A percentile compares a stretch with the other conserved stretches of the same genome.
These are phyloP conservation scores for Aspergillus latus DNA, from an alignment of 2,329 filamentous ascomycete genomes.

Conservation along the genomic window DNA sequence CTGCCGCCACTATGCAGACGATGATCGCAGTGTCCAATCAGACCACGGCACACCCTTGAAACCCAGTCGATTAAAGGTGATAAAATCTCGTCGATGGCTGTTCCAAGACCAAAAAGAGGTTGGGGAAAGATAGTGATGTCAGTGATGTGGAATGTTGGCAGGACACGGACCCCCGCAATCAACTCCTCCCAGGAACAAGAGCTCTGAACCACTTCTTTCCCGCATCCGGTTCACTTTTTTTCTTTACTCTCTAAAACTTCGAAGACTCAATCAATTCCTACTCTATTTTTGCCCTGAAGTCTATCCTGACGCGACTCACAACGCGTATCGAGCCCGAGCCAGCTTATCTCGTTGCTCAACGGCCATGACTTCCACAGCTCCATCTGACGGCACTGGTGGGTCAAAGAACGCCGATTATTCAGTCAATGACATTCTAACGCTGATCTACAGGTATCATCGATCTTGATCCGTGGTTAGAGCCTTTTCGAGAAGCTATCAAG, in stretches of 20 bases:
- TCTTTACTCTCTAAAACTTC: neutral
- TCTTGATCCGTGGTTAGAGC: conserved; percentile 85
- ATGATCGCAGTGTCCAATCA: conserved; percentile 6
- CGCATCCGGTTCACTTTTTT: conserved; percentile 3
- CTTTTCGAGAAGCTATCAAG: conserved; percentile 76
- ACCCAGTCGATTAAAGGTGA: neutral
- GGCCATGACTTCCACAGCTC: conserved; percentile 23
- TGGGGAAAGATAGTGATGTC: conserved; percentile 14
- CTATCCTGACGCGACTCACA: neutral
- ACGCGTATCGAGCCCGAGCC: neutral
- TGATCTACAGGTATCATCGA: conserved; percentile 69
- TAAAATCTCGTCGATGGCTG: neutral
- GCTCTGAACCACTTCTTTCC: conserved; percentile 8
- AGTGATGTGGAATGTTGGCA: neutral
- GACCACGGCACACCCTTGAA: neutral
- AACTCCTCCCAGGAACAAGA: conserved; percentile 1
- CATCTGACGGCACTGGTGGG: conserved; percentile 34
- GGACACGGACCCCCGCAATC: conserved; percentile 7
- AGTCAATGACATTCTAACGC: conserved; percentile 1
- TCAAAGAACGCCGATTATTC: neutral
- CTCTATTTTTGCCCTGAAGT: neutral
- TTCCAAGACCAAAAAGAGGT: neutral
- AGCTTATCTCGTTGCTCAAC: conserved; percentile 9
- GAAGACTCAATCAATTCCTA: neutral
- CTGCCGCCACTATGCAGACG: conserved; percentile 2